Percentiles rank a stretch among this genome's conserved stretches.
These are phyloP conservation scores for Naganishia sp. DNA, from an alignment of 1,284 basidiomycete species.

Conservation along the genomic window DNA sequence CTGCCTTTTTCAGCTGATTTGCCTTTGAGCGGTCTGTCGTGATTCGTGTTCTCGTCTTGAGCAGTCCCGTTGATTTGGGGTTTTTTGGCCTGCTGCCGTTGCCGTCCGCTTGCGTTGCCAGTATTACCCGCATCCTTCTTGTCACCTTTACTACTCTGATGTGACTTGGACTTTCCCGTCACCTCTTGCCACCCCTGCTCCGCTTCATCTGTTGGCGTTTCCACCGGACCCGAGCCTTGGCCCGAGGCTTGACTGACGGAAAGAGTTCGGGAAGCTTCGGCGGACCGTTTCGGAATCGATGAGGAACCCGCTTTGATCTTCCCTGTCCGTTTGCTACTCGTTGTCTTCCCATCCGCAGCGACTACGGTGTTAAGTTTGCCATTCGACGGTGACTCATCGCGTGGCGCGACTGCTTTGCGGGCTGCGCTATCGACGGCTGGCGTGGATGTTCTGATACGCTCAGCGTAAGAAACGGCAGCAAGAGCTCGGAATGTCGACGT, in stretches of 20 bases:
- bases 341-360: conserved; percentile 8
- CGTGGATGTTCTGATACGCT: conserved; percentile 26
- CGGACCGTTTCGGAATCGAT: background rate
- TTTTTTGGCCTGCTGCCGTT: conserved; percentile 13
- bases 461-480: conserved; percentile 28
- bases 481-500: conserved; percentile 33
- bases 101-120: background rate
- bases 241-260: too few relatives aligned
- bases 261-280: too few relatives aligned
- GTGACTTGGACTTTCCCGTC: conserved; percentile 8
- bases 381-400: background rate
- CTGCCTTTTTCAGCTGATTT: background rate
- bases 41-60: background rate
- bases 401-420: background rate
- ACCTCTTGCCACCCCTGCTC: conserved; percentile 30
- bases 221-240: background rate
- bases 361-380: background rate
- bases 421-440: background rate
- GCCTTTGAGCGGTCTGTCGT: conserved; percentile 10
- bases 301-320: conserved; percentile 8
- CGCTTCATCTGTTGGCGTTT: background rate
- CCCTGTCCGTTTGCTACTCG: conserved; percentile 12
- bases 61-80: background rate
- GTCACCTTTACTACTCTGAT: conserved; percentile 9
- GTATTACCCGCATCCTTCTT: conserved; percentile 10